Base-by-base conservation (phyloP, 768 basidiomycete species). In the Chalciporus sphaerocephalus region DNA sequence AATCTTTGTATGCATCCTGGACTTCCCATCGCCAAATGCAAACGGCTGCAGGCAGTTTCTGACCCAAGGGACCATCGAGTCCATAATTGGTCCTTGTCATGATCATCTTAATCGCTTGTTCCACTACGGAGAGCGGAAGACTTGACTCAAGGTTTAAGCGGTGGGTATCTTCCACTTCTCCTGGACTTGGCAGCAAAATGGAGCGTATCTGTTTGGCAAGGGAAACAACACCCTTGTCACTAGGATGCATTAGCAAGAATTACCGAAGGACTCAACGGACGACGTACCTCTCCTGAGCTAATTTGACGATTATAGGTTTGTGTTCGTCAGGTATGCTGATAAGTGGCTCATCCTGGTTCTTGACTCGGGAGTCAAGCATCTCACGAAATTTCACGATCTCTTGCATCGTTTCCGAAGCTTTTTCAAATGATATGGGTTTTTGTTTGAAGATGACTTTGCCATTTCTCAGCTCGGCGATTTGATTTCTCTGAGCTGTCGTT, bases 11-110 rank as follows among this genome's bases (percentile, higher is more conserved):
- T 16, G 73, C 54, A 3, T 78, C 73, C 55, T 78, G 80, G 10
- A 87, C 82, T 61, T 95, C 92, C 92, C 92, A 95, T 41, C 87
- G 73, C 90, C 89, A 94, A 17, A 86, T 69, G 50, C 78, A 83
- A 25, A 88, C 66, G n/a, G 77, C 68, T 6, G 83, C 78, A 12
- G 85, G 82, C 17, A 71, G 57, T 59, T 76, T 87, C 42, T 69
- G 68, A 27, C 76, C 77, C 15, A 67, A 57, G 2, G 69, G 65
- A 18, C 30, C 52, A 42, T 88, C 81, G 5, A 93, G 64, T 1
- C 92, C 92, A 57, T 94, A 94, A 62, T 95, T 93, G 21, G 75
- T 78, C 13, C 92, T 82, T 22, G 62, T 69, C 45, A 89, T 78
- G 10, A 85, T 61, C 2, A 68, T 55, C 58, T 77, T 81, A 40